phyloP scores from a whole-genome alignment of 192 early-diverging fungal genomes.

The Coemansia javaensis region DNA sequence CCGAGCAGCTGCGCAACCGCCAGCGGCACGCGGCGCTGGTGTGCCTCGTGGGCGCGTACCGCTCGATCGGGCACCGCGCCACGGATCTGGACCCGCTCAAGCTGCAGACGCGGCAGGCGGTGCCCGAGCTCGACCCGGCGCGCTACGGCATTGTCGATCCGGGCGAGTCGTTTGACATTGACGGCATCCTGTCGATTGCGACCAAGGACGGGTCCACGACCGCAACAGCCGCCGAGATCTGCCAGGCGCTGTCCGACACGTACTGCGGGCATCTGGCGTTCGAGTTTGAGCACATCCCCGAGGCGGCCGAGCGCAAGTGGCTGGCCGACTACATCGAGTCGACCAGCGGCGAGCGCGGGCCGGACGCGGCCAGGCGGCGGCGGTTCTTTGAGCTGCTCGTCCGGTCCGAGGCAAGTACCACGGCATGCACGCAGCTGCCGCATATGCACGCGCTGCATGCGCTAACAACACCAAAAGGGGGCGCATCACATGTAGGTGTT shows the following conservation, averaged over 20 bases:
- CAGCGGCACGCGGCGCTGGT: conserved; percentile 78
- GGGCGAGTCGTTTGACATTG: conserved; percentile 56
- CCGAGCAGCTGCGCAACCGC: conserved; percentile 77
- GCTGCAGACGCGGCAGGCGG: conserved; percentile 50
- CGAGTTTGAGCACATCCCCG: conserved; percentile 92
- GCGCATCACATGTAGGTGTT: conserved; percentile 80
- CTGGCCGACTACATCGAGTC: conserved; percentile 79
- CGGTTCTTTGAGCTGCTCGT: conserved; percentile 72
- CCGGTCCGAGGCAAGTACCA: conserved; percentile 66
- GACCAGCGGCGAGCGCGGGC: conserved; percentile 11
- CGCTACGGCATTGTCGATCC: conserved; percentile 73
- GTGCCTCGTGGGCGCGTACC: conserved; percentile 74
- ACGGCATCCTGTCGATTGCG: conserved; percentile 66
- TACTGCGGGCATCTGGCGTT: conserved; percentile 86
- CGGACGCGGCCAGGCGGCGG: conserved; percentile 55
- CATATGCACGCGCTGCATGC: neutral
- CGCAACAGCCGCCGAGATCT: conserved; percentile 63
- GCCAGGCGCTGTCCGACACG: conserved; percentile 62
- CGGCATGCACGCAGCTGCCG: no score
- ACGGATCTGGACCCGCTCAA: conserved; percentile 85
- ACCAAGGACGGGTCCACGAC: conserved; percentile 52
- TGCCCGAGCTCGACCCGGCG: conserved; percentile 73
- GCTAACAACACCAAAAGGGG: no score
- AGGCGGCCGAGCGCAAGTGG: conserved; percentile 82
- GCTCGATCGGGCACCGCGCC: conserved; percentile 74